Conservation (phyloP, 768 basidiomycete species). For the Megacollybia marginata region DNA sequence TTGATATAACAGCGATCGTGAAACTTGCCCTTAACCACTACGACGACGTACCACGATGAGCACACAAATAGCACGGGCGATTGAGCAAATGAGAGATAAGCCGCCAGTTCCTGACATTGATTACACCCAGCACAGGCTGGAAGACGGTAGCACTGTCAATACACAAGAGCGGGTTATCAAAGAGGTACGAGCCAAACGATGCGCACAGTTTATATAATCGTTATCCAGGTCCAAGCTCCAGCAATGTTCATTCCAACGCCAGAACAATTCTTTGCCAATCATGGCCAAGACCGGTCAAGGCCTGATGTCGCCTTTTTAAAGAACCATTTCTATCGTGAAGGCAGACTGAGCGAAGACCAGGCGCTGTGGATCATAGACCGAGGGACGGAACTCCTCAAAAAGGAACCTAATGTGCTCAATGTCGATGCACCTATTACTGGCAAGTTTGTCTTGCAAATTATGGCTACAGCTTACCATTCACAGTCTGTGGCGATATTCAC, state of each 20-base stretch:
- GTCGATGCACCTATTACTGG: constrained; percentile 98
- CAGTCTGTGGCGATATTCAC: constrained; percentile 97
- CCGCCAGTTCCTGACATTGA: constrained; percentile 61
- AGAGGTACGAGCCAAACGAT: constrained; percentile 47
- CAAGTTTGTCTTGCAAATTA: constrained; percentile 25
- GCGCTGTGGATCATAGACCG: constrained; percentile 89
- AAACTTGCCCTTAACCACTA: constrained; percentile 4
- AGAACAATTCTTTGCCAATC: constrained; percentile 84
- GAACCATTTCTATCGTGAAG: constrained; percentile 98
- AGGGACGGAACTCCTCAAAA: constrained; percentile 73
- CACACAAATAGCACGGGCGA: constrained; percentile 58
- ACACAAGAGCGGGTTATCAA: constrained; percentile 96
- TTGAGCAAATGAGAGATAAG: constrained; percentile 54
- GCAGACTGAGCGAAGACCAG: constrained; percentile 88
- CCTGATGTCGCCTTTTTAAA: constrained; percentile 96
- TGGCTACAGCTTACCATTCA: neutral
- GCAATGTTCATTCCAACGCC: constrained; percentile 89
- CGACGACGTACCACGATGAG: constrained; percentile 25
- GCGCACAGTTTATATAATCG: too few species aligned
- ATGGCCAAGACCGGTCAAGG: constrained; percentile 72
- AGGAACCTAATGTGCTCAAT: constrained; percentile 84
- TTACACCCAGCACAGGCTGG: constrained; percentile 87
- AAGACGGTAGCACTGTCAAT: constrained; percentile 85
- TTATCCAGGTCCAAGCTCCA: constrained; percentile 86
- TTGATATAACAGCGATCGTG: too few species aligned